phyloP scores from a whole-genome alignment of 2,329 filamentous ascomycete species.

The Diaporthe sp. region DNA sequence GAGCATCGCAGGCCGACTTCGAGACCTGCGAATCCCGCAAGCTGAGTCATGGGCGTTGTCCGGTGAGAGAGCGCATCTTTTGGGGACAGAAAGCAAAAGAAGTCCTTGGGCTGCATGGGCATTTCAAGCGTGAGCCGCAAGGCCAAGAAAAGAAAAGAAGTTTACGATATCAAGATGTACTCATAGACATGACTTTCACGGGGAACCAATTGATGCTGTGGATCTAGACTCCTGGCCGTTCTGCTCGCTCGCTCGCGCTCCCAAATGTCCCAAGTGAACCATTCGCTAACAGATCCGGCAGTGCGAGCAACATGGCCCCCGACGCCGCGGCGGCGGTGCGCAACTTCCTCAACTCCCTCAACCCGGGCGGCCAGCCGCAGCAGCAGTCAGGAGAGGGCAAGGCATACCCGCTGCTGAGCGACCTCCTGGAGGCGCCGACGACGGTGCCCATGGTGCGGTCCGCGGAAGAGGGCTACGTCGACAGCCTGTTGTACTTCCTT shows the following conservation, averaged over 20 bases:
- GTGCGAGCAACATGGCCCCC: slow-evolving; percentile 69
- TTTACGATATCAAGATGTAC: slow-evolving; percentile 39
- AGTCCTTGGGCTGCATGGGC: slow-evolving; percentile 23
- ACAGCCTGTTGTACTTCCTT: slow-evolving; percentile 82
- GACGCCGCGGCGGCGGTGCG: slow-evolving; percentile 86
- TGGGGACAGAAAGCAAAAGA: neutral
- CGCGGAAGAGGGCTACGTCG: slow-evolving; percentile 75
- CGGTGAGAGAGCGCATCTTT: neutral
- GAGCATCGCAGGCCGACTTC: neutral
- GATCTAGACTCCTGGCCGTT: slow-evolving; percentile 29
- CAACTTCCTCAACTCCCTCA: slow-evolving; percentile 87
- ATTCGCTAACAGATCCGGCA: slow-evolving; percentile 53
- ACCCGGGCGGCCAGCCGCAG: slow-evolving; percentile 64
- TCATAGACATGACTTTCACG: slow-evolving; percentile 40
- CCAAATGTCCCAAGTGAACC: neutral
- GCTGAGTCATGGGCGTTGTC: neutral
- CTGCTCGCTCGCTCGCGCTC: slow-evolving; percentile 44
- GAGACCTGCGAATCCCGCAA: neutral
- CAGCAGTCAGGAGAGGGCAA: slow-evolving; percentile 65
- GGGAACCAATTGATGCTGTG: slow-evolving; percentile 38
- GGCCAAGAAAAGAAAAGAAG: slow-evolving; percentile 34
- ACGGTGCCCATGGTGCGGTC: slow-evolving; percentile 83
- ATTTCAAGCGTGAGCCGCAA: slow-evolving; percentile 31
- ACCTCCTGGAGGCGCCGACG: slow-evolving; percentile 82
- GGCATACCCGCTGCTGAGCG: slow-evolving; percentile 85